These are phyloP conservation scores for Xenosphaeropsis pyriputrescens DNA, from an alignment of 2,329 filamentous ascomycete species.

Conservation along the genomic window DNA sequence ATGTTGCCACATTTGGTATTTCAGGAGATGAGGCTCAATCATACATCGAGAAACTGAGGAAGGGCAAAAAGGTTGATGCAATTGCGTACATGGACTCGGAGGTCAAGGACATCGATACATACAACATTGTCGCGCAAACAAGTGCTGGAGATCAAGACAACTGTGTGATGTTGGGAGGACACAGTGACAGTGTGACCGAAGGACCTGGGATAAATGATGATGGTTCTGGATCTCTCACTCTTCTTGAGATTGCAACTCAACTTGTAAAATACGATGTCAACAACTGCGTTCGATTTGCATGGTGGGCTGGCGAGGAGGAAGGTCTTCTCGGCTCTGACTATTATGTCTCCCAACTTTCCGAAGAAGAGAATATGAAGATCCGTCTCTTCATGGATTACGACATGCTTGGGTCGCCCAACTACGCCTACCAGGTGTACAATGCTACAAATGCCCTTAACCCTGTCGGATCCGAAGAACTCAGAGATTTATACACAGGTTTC, in stretches of 20 bases:
- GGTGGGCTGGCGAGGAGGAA: constrained; percentile 56
- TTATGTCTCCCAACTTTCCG: constrained; percentile 38
- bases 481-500: constrained; percentile 53
- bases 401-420: constrained; percentile 55
- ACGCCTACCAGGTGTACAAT: constrained; percentile 54
- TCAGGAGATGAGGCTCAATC: constrained; percentile 41
- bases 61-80: constrained; percentile 31
- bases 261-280: constrained; percentile 40
- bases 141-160: constrained; percentile 42
- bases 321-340: constrained; percentile 48
- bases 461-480: constrained; percentile 53
- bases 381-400: constrained; percentile 57
- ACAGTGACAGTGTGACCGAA: constrained; percentile 46
- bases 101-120: constrained; percentile 28
- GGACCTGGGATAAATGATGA: constrained; percentile 35
- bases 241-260: constrained; percentile 48
- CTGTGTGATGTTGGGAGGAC: constrained; percentile 50
- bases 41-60: constrained; percentile 36
- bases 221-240: constrained; percentile 24
- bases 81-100: constrained; percentile 39
- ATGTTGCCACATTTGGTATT: constrained; percentile 57
- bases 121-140: constrained; percentile 50
- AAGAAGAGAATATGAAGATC: constrained; percentile 45
- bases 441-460: constrained; percentile 59
- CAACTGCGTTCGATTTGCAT: constrained; percentile 53